These are phyloP conservation scores for Pythium angustatum DNA, from an alignment of 352 stramenopile genomes.

Conservation along the genomic window DNA sequence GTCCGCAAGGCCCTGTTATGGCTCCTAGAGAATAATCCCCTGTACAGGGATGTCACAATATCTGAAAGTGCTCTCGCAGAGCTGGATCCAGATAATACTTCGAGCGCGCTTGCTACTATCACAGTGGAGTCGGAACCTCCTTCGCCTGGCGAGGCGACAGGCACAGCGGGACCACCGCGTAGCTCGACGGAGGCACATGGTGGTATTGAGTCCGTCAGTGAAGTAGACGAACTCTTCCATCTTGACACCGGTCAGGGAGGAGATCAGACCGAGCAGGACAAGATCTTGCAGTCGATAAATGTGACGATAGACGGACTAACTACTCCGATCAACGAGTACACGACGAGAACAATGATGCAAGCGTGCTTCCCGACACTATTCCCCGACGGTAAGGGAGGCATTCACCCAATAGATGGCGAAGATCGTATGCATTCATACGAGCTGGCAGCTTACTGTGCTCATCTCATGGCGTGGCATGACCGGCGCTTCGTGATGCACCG, in stretches of 20 bases:
- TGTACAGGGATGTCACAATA: slow-evolving; percentile 5
- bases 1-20: slow-evolving; percentile 5
- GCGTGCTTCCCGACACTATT: slow-evolving; percentile 32
- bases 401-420: background rate
- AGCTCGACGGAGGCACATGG: background rate
- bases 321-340: slow-evolving; percentile 24
- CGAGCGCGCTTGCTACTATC: too few relatives aligned
- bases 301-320: background rate
- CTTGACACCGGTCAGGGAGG: background rate
- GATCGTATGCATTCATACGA: slow-evolving; percentile 12
- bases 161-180: background rate
- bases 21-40: slow-evolving; percentile 5
- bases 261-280: background rate
- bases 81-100: background rate
- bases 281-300: background rate
- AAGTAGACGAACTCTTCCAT: background rate
- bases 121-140: too few relatives aligned
- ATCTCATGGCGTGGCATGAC: slow-evolving; percentile 25
- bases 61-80: background rate
- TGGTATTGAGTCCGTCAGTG: background rate
- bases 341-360: slow-evolving; percentile 23
- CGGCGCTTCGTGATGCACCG: slow-evolving; percentile 17
- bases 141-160: background rate
- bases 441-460: slow-evolving; percentile 22
- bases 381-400: slow-evolving; percentile 18